Base-by-base conservation (phyloP, 2,329 filamentous ascomycete species). In the Aspergillus fijiensis region DNA sequence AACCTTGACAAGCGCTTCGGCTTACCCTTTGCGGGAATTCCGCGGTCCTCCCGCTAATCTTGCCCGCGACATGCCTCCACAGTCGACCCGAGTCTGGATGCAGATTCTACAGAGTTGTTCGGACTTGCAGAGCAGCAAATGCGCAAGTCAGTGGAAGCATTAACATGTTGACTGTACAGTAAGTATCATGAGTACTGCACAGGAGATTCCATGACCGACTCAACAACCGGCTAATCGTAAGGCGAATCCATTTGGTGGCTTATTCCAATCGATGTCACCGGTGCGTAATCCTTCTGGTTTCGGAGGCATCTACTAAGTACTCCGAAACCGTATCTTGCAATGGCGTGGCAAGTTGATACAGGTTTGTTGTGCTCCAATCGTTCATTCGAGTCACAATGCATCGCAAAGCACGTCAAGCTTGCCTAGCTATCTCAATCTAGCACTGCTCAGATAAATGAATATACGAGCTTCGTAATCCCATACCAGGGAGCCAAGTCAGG, bases 1-100 rank as follows among this genome's bases (percentile, higher is more conserved):
- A 51, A 45, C n/a, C 45, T 25, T 48, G 29, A 27, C 6, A 35
- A 58, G 64, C 63, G 59, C 59, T 63, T 71, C 72, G 72, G 72
- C 56, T 74, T 74, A 69, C 72, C 69, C 33, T 68, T 61, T 71
- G 51, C 48, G 71, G 72, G 56, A 59, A 69, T 72, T 63, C 71
- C 69, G 68, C 62, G 23, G 49, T 4, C 21, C 35, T 57, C n/a
- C 33, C 27, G 23, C 27, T 11, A 23, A 25, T 25, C 6, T 29
- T 27, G 23, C 11, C 4, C 16, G n/a, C 23, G 19, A 12, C 23
- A 25, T 23, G n/a, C 21, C 31, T 19, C 33, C 33, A 45, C 16
- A 10, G 27, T 29, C 27, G 27, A 29, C 27, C 27, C 27, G 27
- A 29, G 27, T 29, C 27, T 29, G 27, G 27, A 29, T 29, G 27